Conservation (phyloP, 2,329 filamentous ascomycete genomes). For the Penicillium sp. region DNA sequence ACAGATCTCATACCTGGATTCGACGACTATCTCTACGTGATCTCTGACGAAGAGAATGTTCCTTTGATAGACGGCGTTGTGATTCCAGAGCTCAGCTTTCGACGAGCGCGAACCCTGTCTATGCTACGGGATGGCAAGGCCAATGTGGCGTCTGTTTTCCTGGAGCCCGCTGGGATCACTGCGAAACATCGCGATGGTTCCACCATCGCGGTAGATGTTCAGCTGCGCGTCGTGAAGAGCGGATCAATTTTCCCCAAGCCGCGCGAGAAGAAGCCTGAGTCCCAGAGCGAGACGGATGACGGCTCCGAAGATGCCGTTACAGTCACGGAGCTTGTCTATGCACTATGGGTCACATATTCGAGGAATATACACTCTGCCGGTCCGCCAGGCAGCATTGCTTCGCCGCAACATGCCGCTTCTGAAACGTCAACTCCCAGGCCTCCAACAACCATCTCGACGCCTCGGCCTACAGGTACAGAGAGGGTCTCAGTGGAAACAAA, state of each 20-base stretch:
- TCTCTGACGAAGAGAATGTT: constrained; percentile 86
- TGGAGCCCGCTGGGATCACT: constrained; percentile 81
- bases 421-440: constrained; percentile 80
- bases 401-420: constrained; percentile 58
- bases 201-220: constrained; percentile 90
- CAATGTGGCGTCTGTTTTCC: constrained; percentile 77
- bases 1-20: constrained; percentile 84
- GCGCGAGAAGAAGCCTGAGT: constrained; percentile 68
- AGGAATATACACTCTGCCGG: constrained; percentile 82
- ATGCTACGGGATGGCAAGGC: constrained; percentile 81
- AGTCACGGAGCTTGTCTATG: constrained; percentile 84
- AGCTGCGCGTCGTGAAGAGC: constrained; percentile 94
- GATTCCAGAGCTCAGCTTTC: constrained; percentile 93
- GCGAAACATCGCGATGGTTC: constrained; percentile 89
- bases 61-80: constrained; percentile 91
- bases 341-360: constrained; percentile 96
- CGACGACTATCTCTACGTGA: constrained; percentile 77
- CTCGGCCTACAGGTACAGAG: constrained; percentile 30
- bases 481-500: constrained; percentile 37
- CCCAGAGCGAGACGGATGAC: constrained; percentile 62
- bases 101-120: constrained; percentile 82
- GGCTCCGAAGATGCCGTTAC: constrained; percentile 49
- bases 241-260: constrained; percentile 68
- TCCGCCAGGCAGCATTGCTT: constrained; percentile 60
- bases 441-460: constrained; percentile 42